These are phyloP conservation scores for Leishmania tropica DNA, from an alignment of 208 protist genomes.

Conservation along the genomic window DNA sequence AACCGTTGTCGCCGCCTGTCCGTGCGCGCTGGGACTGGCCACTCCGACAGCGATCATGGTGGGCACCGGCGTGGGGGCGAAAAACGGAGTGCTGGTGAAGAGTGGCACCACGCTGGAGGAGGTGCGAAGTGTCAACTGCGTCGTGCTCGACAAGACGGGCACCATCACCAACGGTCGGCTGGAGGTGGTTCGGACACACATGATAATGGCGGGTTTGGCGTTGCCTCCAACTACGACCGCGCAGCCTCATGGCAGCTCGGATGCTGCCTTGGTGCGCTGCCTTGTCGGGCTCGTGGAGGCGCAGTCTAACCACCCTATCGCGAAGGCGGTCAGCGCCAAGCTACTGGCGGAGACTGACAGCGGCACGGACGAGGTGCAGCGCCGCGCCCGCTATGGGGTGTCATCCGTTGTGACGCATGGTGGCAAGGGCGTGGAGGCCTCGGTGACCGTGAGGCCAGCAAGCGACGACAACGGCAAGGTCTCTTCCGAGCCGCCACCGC, in stretches of 20 bases:
- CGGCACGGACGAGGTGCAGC: conserved; percentile 1
- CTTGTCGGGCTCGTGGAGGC: conserved; percentile 60
- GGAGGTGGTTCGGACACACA: conserved; percentile 54
- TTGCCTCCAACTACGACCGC: background rate
- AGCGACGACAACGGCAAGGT: background rate
- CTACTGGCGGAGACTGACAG: conserved; percentile 16
- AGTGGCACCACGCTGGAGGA: conserved; percentile 89
- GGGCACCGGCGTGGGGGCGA: conserved; percentile 94
- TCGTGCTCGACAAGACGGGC: conserved; percentile 98
- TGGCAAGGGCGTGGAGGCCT: conserved; percentile 59
- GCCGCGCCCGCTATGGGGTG: conserved; percentile 29
- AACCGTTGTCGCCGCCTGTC: conserved; percentile 96
- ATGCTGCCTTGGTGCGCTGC: conserved; percentile 15
- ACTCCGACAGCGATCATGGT: conserved; percentile 98
- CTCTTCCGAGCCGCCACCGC: background rate
- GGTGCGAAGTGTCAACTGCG: conserved; percentile 65
- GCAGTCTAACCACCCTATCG: conserved; percentile 89
- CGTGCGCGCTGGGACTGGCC: conserved; percentile 97
- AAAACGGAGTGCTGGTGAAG: conserved; percentile 94
- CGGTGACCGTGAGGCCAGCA: conserved; percentile 24
- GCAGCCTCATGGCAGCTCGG: background rate
- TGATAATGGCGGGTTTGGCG: background rate
- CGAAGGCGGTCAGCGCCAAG: conserved; percentile 66
- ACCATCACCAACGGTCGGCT: conserved; percentile 95
- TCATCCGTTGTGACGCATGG: conserved; percentile 43